These are phyloP conservation scores for Zizania latifolia DNA, from an alignment of 176 grass and related monocot genomes.

Conservation along the genomic window DNA sequence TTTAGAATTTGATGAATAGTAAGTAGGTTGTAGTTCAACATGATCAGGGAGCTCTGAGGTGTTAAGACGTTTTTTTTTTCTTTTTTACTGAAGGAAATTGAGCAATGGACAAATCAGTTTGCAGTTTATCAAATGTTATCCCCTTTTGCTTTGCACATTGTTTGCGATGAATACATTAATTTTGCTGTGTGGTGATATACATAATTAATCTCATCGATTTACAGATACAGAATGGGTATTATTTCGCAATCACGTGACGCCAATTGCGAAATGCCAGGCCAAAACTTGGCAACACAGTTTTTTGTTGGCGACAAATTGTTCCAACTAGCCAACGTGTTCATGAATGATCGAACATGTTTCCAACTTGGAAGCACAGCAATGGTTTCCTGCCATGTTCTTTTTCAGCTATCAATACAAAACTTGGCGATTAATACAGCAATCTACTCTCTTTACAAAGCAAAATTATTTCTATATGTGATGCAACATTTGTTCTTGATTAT, in stretches of 20 bases:
- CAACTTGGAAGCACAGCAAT: background rate
- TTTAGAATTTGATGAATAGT: background rate
- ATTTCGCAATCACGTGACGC: background rate
- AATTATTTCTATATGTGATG: constrained; percentile 39
- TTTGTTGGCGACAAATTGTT: background rate
- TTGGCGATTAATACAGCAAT: background rate
- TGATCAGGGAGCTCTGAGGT: background rate
- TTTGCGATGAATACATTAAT: too few species aligned
- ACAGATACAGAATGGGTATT: too few species aligned
- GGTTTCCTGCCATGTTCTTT: constrained; percentile 11
- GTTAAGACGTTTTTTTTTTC: background rate
- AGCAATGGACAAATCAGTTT: background rate
- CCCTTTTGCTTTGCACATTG: too few species aligned
- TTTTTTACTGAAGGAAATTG: background rate
- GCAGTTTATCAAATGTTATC: too few species aligned
- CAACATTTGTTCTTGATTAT: constrained; percentile 29
- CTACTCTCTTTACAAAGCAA: constrained; percentile 40
- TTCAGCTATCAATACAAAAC: constrained; percentile 31
- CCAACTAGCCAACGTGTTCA: background rate
- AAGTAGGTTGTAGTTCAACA: too few species aligned
- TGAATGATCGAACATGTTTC: constrained; percentile 4
- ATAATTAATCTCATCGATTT: too few species aligned
- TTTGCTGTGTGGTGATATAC: too few species aligned
- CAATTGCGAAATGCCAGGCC: background rate
- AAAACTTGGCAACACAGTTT: background rate